Evolutionary conservation across 2,329 filamentous ascomycete genomes (phyloP).

Genomic region (Davidsoniella eucalypti): DNA sequence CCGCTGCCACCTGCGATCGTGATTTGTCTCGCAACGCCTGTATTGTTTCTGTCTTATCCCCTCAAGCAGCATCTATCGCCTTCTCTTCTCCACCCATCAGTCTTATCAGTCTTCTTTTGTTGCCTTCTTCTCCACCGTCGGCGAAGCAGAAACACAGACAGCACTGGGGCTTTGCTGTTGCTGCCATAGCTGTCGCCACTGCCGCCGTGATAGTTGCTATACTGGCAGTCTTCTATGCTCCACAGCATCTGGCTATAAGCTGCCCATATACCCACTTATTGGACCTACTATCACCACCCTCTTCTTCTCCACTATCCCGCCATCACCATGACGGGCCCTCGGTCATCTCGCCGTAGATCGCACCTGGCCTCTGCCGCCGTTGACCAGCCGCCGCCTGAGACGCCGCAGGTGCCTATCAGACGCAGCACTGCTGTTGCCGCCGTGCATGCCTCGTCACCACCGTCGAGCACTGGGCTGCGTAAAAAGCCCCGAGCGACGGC

Average conservation of each 20-base stretch:
- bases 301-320: background rate
- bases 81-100: too few relatives aligned
- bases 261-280: background rate
- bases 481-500: background rate
- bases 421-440: background rate
- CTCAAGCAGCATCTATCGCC: too few relatives aligned
- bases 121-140: too few relatives aligned
- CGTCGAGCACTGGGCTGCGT: background rate
- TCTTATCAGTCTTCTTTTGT: too few relatives aligned
- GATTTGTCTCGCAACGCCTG: too few relatives aligned
- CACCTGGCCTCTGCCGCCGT: background rate
- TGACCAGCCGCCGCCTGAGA: background rate
- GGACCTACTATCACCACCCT: too few relatives aligned
- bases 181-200: too few relatives aligned
- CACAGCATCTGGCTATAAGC: conserved; percentile 7
- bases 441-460: background rate
- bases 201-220: too few relatives aligned
- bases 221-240: background rate
- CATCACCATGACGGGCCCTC: background rate
- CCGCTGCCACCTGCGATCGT: too few relatives aligned
- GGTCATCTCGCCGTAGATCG: conserved; percentile 5
- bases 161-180: too few relatives aligned
- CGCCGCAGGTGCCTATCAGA: background rate
- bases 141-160: too few relatives aligned
- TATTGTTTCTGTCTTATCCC: too few relatives aligned